Evolutionary conservation across 2,329 filamentous ascomycete genomes (phyloP).

Genomic region (Neoarthrinium moseri): DNA sequence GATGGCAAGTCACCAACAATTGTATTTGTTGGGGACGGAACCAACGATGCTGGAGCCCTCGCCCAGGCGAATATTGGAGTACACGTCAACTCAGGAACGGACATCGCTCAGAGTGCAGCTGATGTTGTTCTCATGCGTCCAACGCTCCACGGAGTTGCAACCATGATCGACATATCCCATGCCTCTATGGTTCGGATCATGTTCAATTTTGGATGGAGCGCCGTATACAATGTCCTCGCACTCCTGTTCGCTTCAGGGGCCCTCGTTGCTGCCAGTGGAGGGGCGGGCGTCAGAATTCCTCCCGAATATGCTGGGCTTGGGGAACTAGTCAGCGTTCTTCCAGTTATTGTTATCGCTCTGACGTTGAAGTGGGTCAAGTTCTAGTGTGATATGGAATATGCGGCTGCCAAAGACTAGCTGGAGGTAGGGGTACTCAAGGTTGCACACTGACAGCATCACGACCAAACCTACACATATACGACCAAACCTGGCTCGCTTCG

Average conservation of each 20-base stretch:
- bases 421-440: no score
- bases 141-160: slow-evolving; percentile 52
- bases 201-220: slow-evolving; percentile 71
- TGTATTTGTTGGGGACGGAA: slow-evolving; percentile 75
- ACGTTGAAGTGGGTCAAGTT: slow-evolving; percentile 40
- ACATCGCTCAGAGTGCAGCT: slow-evolving; percentile 65
- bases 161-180: slow-evolving; percentile 53
- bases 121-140: slow-evolving; percentile 67
- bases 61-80: slow-evolving; percentile 70
- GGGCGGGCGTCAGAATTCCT: slow-evolving; percentile 33
- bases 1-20: slow-evolving; percentile 30
- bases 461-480: no score
- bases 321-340: slow-evolving; percentile 72
- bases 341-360: slow-evolving; percentile 61
- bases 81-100: slow-evolving; percentile 61
- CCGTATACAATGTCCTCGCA: slow-evolving; percentile 68
- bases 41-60: slow-evolving; percentile 74
- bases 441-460: no score
- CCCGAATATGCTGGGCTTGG: slow-evolving; percentile 56
- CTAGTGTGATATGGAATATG: no score
- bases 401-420: no score
- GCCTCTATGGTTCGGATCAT: slow-evolving; percentile 47
- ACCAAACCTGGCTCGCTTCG: no score
- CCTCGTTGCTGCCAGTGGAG: slow-evolving; percentile 48
- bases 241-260: slow-evolving; percentile 66